Percentiles rank a stretch among this genome's conserved stretches.
Evolutionary conservation across 805 yeast species (phyloP).

Genomic region (Kregervanrija fluxuum): DNA sequence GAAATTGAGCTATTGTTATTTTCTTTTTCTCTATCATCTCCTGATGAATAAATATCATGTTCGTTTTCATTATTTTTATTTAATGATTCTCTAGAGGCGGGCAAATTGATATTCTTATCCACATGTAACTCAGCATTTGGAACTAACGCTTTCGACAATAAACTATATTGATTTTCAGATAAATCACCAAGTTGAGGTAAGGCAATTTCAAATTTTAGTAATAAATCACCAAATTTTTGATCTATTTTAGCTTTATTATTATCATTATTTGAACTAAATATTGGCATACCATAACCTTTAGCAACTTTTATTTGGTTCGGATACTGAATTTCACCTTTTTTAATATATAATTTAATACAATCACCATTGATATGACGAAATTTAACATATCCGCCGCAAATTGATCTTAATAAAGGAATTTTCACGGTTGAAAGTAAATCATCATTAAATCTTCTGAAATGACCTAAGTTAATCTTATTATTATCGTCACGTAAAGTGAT

Average conservation of each 20-base stretch:
- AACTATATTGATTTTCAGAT: constrained; percentile 27
- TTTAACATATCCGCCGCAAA: constrained; percentile 23
- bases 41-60: constrained; percentile 1
- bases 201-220: constrained; percentile 48
- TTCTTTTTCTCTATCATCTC: background rate
- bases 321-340: constrained; percentile 45
- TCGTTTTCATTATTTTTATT: background rate
- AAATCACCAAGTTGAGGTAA: constrained; percentile 45
- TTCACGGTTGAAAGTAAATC: constrained; percentile 15
- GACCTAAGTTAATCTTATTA: constrained; percentile 13
- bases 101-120: too few species aligned
- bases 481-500: constrained; percentile 36
- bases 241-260: constrained; percentile 3
- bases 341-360: constrained; percentile 31
- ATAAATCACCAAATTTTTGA: constrained; percentile 42
- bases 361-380: constrained; percentile 32
- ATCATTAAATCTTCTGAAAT: constrained; percentile 30
- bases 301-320: constrained; percentile 34
- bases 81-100: background rate
- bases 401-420: constrained; percentile 16
- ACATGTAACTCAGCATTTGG: background rate
- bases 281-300: constrained; percentile 59
- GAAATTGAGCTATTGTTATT: background rate
- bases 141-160: constrained; percentile 14
- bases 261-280: constrained; percentile 13